Conservation (phyloP, 345 rosid genomes). For the Aurinia saxatilis region DNA sequence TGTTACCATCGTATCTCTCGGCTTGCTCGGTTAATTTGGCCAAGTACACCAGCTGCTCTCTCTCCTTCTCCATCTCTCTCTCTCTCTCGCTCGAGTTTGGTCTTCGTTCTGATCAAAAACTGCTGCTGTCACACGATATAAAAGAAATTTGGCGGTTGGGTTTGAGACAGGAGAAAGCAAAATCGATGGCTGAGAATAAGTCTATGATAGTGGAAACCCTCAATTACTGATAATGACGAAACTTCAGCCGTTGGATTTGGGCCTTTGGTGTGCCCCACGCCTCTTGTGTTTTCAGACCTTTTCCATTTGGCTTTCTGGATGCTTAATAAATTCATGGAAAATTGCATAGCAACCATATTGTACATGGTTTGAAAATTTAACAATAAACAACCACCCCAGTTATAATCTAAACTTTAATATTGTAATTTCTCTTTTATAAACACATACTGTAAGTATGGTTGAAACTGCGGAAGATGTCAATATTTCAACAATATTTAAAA, state of each 20-base stretch:
- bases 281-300: background rate
- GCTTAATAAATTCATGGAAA: too few relatives aligned
- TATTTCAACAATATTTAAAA: too few relatives aligned
- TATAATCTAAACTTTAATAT: too few relatives aligned
- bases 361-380: too few relatives aligned
- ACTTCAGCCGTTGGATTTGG: conserved; percentile 23
- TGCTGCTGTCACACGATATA: background rate
- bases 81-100: background rate
- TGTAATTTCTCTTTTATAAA: too few relatives aligned
- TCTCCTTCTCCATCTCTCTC: conserved; percentile 61
- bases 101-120: conserved; percentile 14
- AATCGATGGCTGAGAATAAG: conserved; percentile 28
- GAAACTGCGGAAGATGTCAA: too few relatives aligned
- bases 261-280: background rate
- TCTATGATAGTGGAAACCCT: background rate
- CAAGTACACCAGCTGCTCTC: conserved; percentile 66
- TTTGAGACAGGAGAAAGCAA: conserved; percentile 6
- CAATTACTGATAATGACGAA: background rate
- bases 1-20: conserved; percentile 78
- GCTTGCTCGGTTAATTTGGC: conserved; percentile 84
- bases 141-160: conserved; percentile 31
- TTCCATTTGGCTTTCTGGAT: too few relatives aligned
- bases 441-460: too few relatives aligned
- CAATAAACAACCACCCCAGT: too few relatives aligned
- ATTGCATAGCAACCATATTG: too few relatives aligned